phyloP scores from a whole-genome alignment of 345 rosid genomes.

The Corchorus capsularis region DNA sequence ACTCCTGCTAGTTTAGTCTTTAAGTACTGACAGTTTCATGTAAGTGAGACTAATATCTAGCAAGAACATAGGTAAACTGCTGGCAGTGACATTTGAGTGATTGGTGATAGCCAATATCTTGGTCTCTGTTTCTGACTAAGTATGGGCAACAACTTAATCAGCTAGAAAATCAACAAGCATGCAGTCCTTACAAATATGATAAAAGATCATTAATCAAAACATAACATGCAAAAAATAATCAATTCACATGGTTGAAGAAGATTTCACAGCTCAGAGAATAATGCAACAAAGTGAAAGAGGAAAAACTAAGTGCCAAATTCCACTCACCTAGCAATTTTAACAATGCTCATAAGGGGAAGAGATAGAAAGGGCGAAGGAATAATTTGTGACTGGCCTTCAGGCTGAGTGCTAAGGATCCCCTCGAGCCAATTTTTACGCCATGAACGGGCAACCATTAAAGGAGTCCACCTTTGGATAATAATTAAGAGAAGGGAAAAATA shows the following conservation, averaged over 20 bases:
- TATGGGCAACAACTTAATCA: not conserved
- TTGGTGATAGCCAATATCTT: not conserved
- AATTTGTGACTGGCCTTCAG: conserved; percentile 39
- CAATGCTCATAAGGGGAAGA: conserved; percentile 93
- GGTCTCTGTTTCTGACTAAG: not conserved
- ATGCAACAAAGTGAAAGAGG: not conserved
- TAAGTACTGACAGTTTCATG: not conserved
- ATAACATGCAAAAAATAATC: not conserved
- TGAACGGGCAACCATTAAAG: conserved; percentile 89
- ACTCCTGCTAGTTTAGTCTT: not conserved
- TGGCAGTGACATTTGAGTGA: not conserved
- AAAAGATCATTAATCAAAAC: not conserved
- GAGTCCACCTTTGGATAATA: conserved; percentile 68
- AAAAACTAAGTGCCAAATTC: conserved; percentile 11
- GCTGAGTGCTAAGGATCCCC: conserved; percentile 57
- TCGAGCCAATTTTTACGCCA: conserved; percentile 87
- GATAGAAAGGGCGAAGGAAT: conserved; percentile 75
- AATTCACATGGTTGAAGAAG: not conserved
- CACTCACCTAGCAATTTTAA: conserved; percentile 82
- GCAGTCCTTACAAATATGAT: not conserved
- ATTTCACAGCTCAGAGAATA: not conserved
- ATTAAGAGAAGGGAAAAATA: not conserved
- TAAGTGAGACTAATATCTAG: not conserved
- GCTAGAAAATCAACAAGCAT: conserved; percentile 9
- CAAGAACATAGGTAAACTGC: too few species aligned